Conservation (phyloP, 1,139 yeast species). For the Debaryomyces nepalensis region DNA sequence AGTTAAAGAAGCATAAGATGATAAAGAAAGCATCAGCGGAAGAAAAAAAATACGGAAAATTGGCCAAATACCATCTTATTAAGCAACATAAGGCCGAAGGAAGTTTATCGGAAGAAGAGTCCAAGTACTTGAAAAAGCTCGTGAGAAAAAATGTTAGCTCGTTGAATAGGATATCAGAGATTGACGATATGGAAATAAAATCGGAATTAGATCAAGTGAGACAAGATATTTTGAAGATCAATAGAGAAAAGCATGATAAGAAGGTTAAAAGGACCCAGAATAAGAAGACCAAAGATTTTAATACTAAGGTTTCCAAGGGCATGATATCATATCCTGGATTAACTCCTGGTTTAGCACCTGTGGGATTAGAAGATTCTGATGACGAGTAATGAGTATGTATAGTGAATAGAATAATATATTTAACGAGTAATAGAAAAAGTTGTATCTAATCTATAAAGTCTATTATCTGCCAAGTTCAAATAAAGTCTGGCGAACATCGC, state of each 20-base stretch:
- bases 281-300: slow-evolving; percentile 43
- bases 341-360: slow-evolving; percentile 93
- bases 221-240: slow-evolving; percentile 38
- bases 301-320: slow-evolving; percentile 49
- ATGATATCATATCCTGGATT: slow-evolving; percentile 63
- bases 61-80: slow-evolving; percentile 57
- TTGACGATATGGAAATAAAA: slow-evolving; percentile 45
- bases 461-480: slow-evolving; percentile 52
- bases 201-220: slow-evolving; percentile 53
- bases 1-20: slow-evolving; percentile 36
- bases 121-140: slow-evolving; percentile 52
- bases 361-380: slow-evolving; percentile 59
- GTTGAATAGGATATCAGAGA: slow-evolving; percentile 48
- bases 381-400: slow-evolving; percentile 36
- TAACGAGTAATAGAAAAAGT: slow-evolving; percentile 7
- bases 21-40: slow-evolving; percentile 40
- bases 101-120: slow-evolving; percentile 48
- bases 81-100: slow-evolving; percentile 44
- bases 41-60: slow-evolving; percentile 47
- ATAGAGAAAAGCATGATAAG: slow-evolving; percentile 25
- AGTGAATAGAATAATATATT: slow-evolving; percentile 10
- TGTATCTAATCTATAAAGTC: slow-evolving; percentile 7
- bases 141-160: slow-evolving; percentile 53
- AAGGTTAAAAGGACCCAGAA: slow-evolving; percentile 26
- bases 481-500: slow-evolving; percentile 77